Base-by-base conservation (phyloP, 257 asterid species). In the Jaltomata sinuosa region DNA sequence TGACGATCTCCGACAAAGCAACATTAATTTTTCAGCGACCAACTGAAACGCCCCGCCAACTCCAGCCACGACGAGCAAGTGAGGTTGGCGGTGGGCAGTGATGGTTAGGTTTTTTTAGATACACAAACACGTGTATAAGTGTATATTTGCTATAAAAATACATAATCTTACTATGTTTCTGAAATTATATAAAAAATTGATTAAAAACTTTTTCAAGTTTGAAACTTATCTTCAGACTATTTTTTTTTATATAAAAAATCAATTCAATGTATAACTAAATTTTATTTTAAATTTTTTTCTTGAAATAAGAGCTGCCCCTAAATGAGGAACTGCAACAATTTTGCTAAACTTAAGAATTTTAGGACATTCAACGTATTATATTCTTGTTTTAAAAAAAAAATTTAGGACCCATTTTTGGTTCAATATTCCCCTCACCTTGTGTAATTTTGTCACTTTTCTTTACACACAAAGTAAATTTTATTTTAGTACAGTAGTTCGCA, bases 261-360 rank as follows among this genome's bases (percentile, higher is more conserved):
- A 57, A 57, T 57, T 22, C 65, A 57, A n/a, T 57, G 31, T n/a
- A 57, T 57, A n/a, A 55, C 27, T 14, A n/a, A 55, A 4, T 49
- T 53, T 18, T 53, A 1, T 6, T 21, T 27, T 12, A n/a, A 55
- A 11, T 49, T 52, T 7, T 54, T 7, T 7, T n/a, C 31, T 57
- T 57, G 65, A 57, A 72, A 61, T 49, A 81, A 54, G 84, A 65
- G 59, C 81, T 83, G 59, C 84, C 91, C 86, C 85, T 88, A 64
- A 87, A 86, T 84, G 69, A 49, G 88, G 90, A 85, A 42, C 38
- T 22, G 15, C 2, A 72, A 72, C 21, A 40, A n/a, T 42, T 74
- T 42, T 74, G 80, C 80, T 22, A 14, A 74, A 74, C 34, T 45
- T 25, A 22, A 38, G 18, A 74, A 45, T 74, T 15, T 6, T 25